Percentiles rank a stretch among this genome's conserved stretches.
phyloP scores from a whole-genome alignment of 1,284 basidiomycete genomes.

The Stereum hirsutum region DNA sequence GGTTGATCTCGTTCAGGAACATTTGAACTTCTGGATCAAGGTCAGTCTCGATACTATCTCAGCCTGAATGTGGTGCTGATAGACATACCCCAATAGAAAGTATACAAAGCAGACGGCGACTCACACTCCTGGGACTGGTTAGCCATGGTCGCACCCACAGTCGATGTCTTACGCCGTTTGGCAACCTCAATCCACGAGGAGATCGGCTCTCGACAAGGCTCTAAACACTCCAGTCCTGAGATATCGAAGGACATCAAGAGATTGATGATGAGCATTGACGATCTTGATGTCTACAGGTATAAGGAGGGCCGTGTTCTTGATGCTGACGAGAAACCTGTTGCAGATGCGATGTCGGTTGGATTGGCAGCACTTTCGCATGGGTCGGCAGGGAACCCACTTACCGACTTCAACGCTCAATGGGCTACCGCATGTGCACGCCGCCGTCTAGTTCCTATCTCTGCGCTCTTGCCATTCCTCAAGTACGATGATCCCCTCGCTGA shows the following conservation, averaged over 20 bases:
- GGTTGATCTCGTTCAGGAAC: constrained; percentile 32
- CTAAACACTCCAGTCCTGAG: not conserved
- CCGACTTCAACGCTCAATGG: too few relatives aligned
- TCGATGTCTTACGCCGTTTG: not conserved
- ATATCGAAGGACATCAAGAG: not conserved
- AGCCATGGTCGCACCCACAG: not conserved
- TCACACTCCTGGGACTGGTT: constrained; percentile 1
- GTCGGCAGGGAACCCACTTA: too few relatives aligned
- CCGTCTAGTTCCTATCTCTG: too few relatives aligned
- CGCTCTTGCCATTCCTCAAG: too few relatives aligned
- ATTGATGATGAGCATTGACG: not conserved
- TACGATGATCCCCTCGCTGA: too few relatives aligned
- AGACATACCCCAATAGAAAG: constrained; percentile 9
- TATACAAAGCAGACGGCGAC: constrained; percentile 24
- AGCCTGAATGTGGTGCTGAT: not conserved
- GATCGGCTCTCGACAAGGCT: not conserved
- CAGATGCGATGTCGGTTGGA: not conserved
- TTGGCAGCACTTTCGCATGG: not conserved
- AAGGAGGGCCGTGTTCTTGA: not conserved
- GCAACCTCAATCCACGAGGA: not conserved
- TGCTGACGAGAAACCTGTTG: not conserved
- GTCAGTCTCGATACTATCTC: constrained; percentile 7
- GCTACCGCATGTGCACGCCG: too few relatives aligned
- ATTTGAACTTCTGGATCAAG: constrained; percentile 30
- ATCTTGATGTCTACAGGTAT: not conserved